phyloP scores from a whole-genome alignment of 768 basidiomycete species.

The Clitopilus hobsonii region DNA sequence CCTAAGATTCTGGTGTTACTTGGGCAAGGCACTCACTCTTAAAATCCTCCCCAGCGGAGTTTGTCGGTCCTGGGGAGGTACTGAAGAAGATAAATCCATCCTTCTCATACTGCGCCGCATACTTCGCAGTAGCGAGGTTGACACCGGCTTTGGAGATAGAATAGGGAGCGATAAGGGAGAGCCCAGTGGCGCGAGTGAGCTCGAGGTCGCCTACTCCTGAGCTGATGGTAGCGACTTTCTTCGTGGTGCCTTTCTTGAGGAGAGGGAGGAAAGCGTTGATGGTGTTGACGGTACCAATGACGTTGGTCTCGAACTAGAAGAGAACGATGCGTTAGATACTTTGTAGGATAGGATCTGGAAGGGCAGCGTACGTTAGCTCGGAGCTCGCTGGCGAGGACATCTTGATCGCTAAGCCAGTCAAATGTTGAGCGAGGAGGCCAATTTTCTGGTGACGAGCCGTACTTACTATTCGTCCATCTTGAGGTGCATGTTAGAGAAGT shows the following conservation, averaged over 20 bases:
- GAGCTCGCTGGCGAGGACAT: background rate
- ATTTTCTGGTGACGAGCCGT: background rate
- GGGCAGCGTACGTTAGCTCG: background rate
- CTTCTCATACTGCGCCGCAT: constrained; percentile 16
- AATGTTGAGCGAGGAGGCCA: background rate
- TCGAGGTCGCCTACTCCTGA: constrained; percentile 24
- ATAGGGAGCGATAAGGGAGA: constrained; percentile 18
- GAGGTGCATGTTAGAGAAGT: constrained; percentile 2
- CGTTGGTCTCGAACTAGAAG: constrained; percentile 26
- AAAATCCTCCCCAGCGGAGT: background rate
- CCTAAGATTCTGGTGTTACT: background rate
- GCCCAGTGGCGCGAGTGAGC: constrained; percentile 12
- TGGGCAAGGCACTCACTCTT: background rate
- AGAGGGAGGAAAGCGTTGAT: constrained; percentile 36
- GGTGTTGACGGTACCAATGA: constrained; percentile 27
- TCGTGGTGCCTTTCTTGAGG: constrained; percentile 21
- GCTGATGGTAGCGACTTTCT: constrained; percentile 30
- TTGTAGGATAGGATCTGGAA: background rate
- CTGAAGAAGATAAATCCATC: background rate
- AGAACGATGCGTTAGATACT: background rate
- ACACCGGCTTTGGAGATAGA: constrained; percentile 30
- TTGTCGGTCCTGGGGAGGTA: background rate
- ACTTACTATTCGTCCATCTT: constrained; percentile 19
- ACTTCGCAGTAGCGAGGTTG: constrained; percentile 32
- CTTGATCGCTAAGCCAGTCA: constrained; percentile 1